Evolutionary conservation across 805 yeast genomes (phyloP), one percentile per base, ranked within the genome.

Genomic region (Candida nemodendra): DNA sequence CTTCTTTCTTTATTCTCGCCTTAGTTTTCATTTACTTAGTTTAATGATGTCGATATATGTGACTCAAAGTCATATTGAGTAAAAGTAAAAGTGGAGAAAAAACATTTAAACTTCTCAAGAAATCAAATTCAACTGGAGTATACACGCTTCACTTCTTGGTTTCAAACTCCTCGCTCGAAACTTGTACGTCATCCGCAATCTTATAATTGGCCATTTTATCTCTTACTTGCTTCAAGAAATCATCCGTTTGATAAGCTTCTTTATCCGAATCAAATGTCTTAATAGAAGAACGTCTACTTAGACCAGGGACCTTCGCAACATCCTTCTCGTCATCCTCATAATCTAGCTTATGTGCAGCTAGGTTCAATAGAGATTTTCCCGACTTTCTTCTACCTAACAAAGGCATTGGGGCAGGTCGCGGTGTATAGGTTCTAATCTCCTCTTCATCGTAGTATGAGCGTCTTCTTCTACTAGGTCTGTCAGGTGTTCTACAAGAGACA

Each of bases 331-430:
- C 86, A 21, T 77, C 86, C 34, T 76, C 76, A 49, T 83, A 63
- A 47, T 83, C 89, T 48, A 84, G 65, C 19, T 83, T 70, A 37
- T 80, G 71, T 18, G 84, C 80, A 2, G 90, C 80, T 48, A 83
- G 66, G 45, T 79, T 81, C 48, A 83, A 69, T 38, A 83, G 64
- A 1, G 90, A 82, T 54, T 80, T 82, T n/a, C 87, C 84, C 21
- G 88, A 79, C 51, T 78, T 76, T 57, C 91, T 78, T 57, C 90
- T 72, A 36, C 67, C 62, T 57, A 83, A 34, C 16, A 51, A 30
- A 16, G 59, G 59, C 39, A 42, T 54, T 12, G 61, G 54, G 62
- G 76, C 4, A 59, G 61, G 53, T 52, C 70, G 36, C 66, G 80
- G 68, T 26, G 68, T 64, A 48, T 65, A 75, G 39, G 62, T 62